Evolutionary conservation across 805 yeast genomes (phyloP).

Genomic region (Saccharomycopsis amapae): DNA sequence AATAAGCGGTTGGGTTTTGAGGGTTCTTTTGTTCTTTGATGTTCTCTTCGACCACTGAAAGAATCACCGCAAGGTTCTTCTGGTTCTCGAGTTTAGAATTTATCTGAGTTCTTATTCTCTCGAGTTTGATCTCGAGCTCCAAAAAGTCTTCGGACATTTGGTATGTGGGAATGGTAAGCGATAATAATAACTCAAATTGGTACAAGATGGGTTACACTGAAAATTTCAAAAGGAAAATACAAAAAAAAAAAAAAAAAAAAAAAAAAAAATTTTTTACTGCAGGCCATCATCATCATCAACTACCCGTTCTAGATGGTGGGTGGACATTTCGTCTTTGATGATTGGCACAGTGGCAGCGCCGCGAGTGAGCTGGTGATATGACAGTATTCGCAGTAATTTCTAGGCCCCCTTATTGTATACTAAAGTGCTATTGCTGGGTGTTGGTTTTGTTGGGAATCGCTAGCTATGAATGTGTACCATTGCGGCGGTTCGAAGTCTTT

Average conservation of each 20-base stretch:
- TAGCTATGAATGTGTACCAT: too few relatives aligned
- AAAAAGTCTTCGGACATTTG: neutral
- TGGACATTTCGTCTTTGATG: too few relatives aligned
- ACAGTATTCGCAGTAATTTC: too few relatives aligned
- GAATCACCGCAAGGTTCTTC: slow-evolving; percentile 72
- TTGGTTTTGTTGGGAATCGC: too few relatives aligned
- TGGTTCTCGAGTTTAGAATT: slow-evolving; percentile 82
- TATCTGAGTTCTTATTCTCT: slow-evolving; percentile 63
- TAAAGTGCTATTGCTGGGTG: too few relatives aligned
- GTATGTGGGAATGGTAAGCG: neutral
- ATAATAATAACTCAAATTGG: too few relatives aligned
- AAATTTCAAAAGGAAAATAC: neutral
- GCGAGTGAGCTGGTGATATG: too few relatives aligned
- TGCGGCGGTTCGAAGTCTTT: too few relatives aligned
- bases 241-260: neutral
- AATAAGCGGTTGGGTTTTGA: slow-evolving; percentile 70
- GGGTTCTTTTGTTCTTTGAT: slow-evolving; percentile 58
- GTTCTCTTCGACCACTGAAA: slow-evolving; percentile 87
- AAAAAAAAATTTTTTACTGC: slow-evolving; percentile 1
- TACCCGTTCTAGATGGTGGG: too few relatives aligned
- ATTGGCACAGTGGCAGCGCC: too few relatives aligned
- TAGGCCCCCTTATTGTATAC: too few relatives aligned
- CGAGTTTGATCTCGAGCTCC: slow-evolving; percentile 56
- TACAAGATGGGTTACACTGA: neutral
- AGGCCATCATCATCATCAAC: too few relatives aligned